phyloP scores from a whole-genome alignment of 805 yeast species.

The Yarrowia osloensis region DNA sequence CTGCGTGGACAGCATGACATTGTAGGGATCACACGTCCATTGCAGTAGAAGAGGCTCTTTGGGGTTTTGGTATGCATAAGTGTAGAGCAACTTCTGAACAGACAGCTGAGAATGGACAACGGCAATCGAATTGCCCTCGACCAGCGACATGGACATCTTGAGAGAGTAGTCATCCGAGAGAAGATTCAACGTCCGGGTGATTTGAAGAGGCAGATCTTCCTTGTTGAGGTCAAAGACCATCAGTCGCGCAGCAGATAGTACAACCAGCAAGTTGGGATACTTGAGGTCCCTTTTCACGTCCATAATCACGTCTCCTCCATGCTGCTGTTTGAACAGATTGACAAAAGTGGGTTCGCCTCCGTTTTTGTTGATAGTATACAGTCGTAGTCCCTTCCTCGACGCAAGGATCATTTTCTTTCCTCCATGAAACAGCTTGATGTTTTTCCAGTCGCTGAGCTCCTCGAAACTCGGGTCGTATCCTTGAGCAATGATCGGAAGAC shows the following conservation, averaged over 20 bases:
- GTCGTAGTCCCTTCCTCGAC: background rate
- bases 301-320: background rate
- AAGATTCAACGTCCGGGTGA: background rate
- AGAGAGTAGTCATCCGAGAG: background rate
- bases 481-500: background rate
- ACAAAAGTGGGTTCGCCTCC: background rate
- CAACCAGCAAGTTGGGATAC: background rate
- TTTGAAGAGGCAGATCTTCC: background rate
- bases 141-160: background rate
- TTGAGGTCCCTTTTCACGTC: background rate
- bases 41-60: background rate
- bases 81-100: background rate
- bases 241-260: background rate
- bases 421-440: background rate
- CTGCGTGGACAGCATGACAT: background rate
- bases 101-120: constrained; percentile 5
- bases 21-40: constrained; percentile 1
- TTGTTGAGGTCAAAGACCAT: background rate
- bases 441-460: constrained; percentile 4
- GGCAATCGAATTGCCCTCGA: background rate
- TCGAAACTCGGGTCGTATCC: background rate
- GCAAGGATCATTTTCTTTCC: background rate
- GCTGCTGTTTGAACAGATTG: background rate
- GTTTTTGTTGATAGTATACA: background rate
- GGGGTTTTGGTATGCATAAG: background rate